These are phyloP conservation scores for Thermomucor indicae-seudaticae DNA, from an alignment of 371 early-diverging fungal genomes.

Conservation along the genomic window DNA sequence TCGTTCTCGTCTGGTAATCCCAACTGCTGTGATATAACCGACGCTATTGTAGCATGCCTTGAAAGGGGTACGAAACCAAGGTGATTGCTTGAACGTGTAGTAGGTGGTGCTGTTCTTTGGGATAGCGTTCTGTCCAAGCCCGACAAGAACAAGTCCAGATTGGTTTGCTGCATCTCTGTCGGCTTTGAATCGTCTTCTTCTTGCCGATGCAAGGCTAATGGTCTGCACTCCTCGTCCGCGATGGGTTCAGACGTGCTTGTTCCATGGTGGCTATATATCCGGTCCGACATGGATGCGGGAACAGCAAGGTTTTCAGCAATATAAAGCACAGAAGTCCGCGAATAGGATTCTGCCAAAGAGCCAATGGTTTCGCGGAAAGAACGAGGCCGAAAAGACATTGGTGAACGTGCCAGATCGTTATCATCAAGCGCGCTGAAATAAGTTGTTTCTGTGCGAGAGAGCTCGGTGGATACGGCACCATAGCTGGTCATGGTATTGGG, in stretches of 20 bases:
- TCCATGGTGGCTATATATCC: not conserved
- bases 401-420: too few species aligned
- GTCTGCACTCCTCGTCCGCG: not conserved
- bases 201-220: not conserved
- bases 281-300: not conserved
- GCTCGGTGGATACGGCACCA: too few species aligned
- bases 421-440: not conserved
- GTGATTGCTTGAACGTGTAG: not conserved
- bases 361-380: not conserved
- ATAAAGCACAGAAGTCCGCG: not conserved
- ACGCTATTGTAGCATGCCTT: constrained; percentile 12
- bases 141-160: not conserved
- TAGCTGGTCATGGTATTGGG: too few species aligned
- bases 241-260: not conserved
- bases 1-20: not conserved
- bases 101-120: not conserved
- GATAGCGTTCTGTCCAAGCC: not conserved
- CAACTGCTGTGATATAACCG: constrained; percentile 13
- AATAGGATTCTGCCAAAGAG: not conserved
- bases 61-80: constrained; percentile 5
- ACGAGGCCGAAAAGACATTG: not conserved
- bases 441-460: not conserved
- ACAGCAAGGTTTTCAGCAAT: not conserved
- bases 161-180: not conserved
- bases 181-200: not conserved